Percentiles rank a stretch among this genome's conserved stretches.
Conservation (phyloP, 495 filamentous ascomycete species). For the Trichocladium antarcticum region DNA sequence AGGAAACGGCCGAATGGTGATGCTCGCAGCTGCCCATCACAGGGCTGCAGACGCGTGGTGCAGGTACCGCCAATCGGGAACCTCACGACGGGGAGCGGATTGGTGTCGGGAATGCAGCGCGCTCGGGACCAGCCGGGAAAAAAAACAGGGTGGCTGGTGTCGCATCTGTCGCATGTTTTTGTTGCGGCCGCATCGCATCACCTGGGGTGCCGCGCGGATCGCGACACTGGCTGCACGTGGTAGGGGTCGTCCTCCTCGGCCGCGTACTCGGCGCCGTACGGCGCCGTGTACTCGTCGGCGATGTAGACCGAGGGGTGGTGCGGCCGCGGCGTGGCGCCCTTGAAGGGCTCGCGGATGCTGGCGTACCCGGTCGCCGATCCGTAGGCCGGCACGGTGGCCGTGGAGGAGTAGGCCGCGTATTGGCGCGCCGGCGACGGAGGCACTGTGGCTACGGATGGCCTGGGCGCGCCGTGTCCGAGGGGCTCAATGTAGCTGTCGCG, state of each 20-base stretch:
- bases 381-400: slow-evolving; percentile 12
- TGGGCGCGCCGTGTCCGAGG: slow-evolving; percentile 21
- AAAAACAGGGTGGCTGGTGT: slow-evolving; percentile 2
- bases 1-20: slow-evolving; percentile 1
- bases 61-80: slow-evolving; percentile 20
- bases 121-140: slow-evolving; percentile 12
- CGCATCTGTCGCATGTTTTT: slow-evolving; percentile 7
- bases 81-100: slow-evolving; percentile 4
- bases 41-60: slow-evolving; percentile 1
- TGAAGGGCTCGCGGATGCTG: slow-evolving; percentile 15
- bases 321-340: slow-evolving; percentile 4
- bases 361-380: slow-evolving; percentile 10
- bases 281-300: slow-evolving; percentile 6
- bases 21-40: neutral
- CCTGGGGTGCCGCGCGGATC: slow-evolving; percentile 10
- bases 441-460: slow-evolving; percentile 10
- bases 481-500: slow-evolving; percentile 31
- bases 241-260: slow-evolving; percentile 16
- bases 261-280: neutral
- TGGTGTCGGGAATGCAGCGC: slow-evolving; percentile 10
- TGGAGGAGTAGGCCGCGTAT: slow-evolving; percentile 6
- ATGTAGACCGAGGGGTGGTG: slow-evolving; percentile 22
- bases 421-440: slow-evolving; percentile 11
- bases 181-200: neutral
- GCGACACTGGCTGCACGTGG: slow-evolving; percentile 9